Evolutionary conservation across 2,329 filamentous ascomycete genomes (phyloP), one percentile per base, ranked within the genome.

Genomic region (Metarhizium anisopliae): DNA sequence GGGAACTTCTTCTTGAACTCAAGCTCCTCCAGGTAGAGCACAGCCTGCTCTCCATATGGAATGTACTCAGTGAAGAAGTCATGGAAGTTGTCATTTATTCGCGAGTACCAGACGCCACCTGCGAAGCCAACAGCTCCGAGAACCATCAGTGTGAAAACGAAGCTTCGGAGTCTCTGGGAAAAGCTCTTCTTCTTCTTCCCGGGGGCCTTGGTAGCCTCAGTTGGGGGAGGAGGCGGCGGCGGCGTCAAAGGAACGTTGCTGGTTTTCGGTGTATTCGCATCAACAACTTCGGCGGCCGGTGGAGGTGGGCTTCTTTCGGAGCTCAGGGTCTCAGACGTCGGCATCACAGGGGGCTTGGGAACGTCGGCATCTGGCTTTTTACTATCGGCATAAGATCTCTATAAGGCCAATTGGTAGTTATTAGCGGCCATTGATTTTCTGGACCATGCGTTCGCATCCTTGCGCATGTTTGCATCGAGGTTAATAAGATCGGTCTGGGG

Each of bases 51-150:
- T 66, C 92, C 94, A 63, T 89, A 96, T 25, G 94, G 94, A 18
- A 99, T 75, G 71, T 93, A 99, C 74, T 96, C 92, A 65, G 92
- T 97, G 75, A 99, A 99, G 78, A 96, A 94, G 73, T 99, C 94
- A 74, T 99, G 93, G 81, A 97, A 99, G 74, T 90, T 96, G 77
- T 99, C 94, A 68, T 87, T 95, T 72, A 94, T 81, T 61, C 95
- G 84, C 55, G 94, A 93, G 72, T 95, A 94, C 79, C 89, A 96
- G 55, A 96, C 86, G 62, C 93, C 91, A 61, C 91, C 91, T 55
- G 82, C 89, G 66, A 96, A 99, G 43, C 87, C 85, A 49, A 95
- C 72, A 6, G 84, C 83, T 30, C 88, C 85, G 32, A 96, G 81
- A 49, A 96, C 73, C 59, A 92, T 75, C 51, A 96, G 73, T 55